These are phyloP conservation scores for Pythium periplocum DNA, from an alignment of 352 stramenopile genomes.

Conservation along the genomic window DNA sequence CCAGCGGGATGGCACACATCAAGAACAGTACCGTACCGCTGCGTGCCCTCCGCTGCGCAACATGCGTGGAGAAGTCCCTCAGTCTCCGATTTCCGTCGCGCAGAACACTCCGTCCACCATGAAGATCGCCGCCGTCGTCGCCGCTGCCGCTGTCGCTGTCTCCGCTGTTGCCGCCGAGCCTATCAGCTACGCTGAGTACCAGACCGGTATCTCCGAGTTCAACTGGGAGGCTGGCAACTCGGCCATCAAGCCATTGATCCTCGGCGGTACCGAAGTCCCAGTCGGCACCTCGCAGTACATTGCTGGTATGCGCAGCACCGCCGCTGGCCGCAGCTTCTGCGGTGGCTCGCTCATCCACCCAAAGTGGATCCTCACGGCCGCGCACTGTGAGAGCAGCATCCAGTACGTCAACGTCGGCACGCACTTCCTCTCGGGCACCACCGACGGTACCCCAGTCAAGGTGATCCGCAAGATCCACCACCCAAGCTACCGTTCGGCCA, in stretches of 20 bases:
- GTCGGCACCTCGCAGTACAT: conserved; percentile 7
- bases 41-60: too few relatives aligned
- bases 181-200: conserved; percentile 1
- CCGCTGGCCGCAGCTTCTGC: conserved; percentile 17
- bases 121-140: conserved; percentile 4
- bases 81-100: neutral
- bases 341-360: conserved; percentile 26
- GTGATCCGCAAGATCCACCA: conserved; percentile 20
- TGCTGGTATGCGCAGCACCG: conserved; percentile 5
- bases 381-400: conserved; percentile 19
- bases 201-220: neutral
- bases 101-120: conserved; percentile 3
- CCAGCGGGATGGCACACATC: too few relatives aligned
- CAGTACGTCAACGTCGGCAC: conserved; percentile 20
- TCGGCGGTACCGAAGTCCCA: conserved; percentile 12
- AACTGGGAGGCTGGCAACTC: neutral
- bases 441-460: conserved; percentile 16
- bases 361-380: conserved; percentile 25
- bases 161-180: neutral
- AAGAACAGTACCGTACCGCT: too few relatives aligned
- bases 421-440: conserved; percentile 17
- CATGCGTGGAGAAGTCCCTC: neutral
- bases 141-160: neutral
- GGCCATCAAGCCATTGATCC: conserved; percentile 13
- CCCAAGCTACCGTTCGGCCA: conserved; percentile 15